Conservation (phyloP, 352 stramenopile species). For the Phytophthora pseudosyringae region DNA sequence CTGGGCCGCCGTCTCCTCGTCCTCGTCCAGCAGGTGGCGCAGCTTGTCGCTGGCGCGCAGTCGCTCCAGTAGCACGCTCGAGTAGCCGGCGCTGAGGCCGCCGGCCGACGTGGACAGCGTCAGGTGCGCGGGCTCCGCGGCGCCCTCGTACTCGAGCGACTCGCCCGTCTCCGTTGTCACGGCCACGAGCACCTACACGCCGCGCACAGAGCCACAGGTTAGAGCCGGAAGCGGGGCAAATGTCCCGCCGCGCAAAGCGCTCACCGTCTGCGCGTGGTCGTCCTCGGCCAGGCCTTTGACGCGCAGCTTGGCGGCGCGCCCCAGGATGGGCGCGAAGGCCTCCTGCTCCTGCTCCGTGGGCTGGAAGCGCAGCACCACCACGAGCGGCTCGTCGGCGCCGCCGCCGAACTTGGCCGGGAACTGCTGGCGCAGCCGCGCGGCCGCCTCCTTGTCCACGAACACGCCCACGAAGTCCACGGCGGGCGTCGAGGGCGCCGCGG, state of each 20-base stretch:
- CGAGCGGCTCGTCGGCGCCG: slow-evolving; percentile 49
- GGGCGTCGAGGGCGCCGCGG: not conserved
- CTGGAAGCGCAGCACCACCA: slow-evolving; percentile 84
- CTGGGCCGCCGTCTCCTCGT: slow-evolving; percentile 23
- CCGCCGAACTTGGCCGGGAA: slow-evolving; percentile 65
- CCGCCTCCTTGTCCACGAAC: slow-evolving; percentile 69
- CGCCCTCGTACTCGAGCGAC: slow-evolving; percentile 58
- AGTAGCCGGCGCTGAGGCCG: slow-evolving; percentile 58
- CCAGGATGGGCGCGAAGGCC: slow-evolving; percentile 75
- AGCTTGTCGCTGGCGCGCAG: slow-evolving; percentile 72
- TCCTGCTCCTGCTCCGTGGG: slow-evolving; percentile 74
- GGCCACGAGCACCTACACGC: slow-evolving; percentile 56
- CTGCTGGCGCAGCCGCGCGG: slow-evolving; percentile 49
- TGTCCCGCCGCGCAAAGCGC: not conserved
- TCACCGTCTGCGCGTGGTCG: slow-evolving; percentile 63
- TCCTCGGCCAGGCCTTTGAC: slow-evolving; percentile 76
- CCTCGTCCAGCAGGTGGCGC: slow-evolving; percentile 52
- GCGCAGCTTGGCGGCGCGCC: slow-evolving; percentile 57
- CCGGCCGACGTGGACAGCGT: slow-evolving; percentile 60
- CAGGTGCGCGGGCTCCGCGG: slow-evolving; percentile 57
- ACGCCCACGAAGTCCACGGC: slow-evolving; percentile 80
- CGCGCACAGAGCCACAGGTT: not conserved
- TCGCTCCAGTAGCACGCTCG: slow-evolving; percentile 80
- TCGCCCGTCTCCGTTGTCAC: slow-evolving; percentile 74
- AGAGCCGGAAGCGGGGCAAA: not conserved